Base-by-base conservation (phyloP, 768 basidiomycete species). In the Pisolithus sp. region DNA sequence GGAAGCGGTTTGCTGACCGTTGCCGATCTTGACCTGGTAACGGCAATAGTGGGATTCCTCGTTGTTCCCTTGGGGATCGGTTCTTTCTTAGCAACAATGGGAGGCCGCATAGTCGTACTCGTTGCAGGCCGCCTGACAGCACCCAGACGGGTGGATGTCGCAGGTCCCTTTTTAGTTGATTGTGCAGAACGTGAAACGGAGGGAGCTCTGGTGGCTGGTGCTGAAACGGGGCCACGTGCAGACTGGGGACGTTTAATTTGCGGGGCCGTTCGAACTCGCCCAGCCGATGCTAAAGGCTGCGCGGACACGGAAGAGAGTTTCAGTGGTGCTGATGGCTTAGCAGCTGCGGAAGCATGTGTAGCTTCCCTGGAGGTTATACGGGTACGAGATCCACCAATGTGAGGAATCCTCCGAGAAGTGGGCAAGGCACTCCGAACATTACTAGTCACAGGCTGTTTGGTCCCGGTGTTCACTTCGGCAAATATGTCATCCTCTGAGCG, bases 401-500 rank as follows among this genome's bases (percentile, higher is more conserved):
- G n/a, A 13, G 5, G 31, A 31, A 18, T 5, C 8, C 34, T 47
- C 13, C 18, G 44, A 31, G 18, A 28, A 10, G 44, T 8, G 34
- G 46, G 46, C 13, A 20, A 30, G 34, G 43, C 4, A 7, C n/a
- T 24, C 18, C 7, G 28, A 3, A 56, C 42, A 44, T 53, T 53
- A 9, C 12, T 15, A 5, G 34, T 13, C 5, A 53, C 21, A 13
- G 28, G 34, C 20, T 38, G 6, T 45, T 28, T 44, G 12, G 28
- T 43, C 18, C 47, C 30, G 13, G 51, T 38, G 34, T 59, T 61
- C 9, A 49, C 39, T 23, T 46, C 56, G 10, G 55, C 57, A 48
- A 67, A 69, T 5, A 64, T 66, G 45, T 62, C 46, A 30, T 69
- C 68, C 39, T 69, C 68, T 41, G 24, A 7, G 46, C 42, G n/a